Conservation (phyloP, 2,329 filamentous ascomycete species). For the Paecilomyces sp. region DNA sequence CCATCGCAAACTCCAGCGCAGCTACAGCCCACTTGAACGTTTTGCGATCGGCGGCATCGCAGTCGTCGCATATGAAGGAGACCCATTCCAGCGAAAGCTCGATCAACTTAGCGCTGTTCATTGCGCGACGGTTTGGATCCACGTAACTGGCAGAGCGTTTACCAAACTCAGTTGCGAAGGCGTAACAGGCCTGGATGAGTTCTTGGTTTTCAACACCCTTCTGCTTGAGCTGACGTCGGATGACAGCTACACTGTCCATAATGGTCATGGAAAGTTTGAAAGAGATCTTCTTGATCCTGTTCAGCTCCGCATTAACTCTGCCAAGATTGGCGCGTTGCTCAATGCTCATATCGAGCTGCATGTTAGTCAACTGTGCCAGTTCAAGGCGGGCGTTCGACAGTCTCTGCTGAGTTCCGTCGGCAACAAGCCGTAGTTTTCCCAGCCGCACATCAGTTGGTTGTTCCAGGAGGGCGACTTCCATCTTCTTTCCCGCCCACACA, state of each 20-base stretch:
- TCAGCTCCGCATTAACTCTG: slow-evolving; percentile 82
- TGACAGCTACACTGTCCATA: slow-evolving; percentile 96
- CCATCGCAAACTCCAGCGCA: slow-evolving; percentile 93
- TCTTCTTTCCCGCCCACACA: slow-evolving; percentile 72
- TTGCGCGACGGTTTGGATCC: slow-evolving; percentile 88
- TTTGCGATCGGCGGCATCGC: slow-evolving; percentile 84
- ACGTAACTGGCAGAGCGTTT: slow-evolving; percentile 91
- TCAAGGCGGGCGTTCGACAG: slow-evolving; percentile 70
- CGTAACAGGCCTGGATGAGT: slow-evolving; percentile 94
- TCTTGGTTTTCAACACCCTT: slow-evolving; percentile 82
- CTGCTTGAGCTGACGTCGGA: slow-evolving; percentile 66
- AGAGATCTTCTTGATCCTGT: slow-evolving; percentile 89
- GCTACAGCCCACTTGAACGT: slow-evolving; percentile 97
- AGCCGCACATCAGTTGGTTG: slow-evolving; percentile 78
- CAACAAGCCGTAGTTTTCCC: slow-evolving; percentile 79
- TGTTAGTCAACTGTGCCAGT: slow-evolving; percentile 71
- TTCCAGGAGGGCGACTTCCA: slow-evolving; percentile 65
- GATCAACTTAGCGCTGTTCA: slow-evolving; percentile 95
- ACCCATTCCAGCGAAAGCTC: slow-evolving; percentile 95
- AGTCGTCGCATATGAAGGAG: slow-evolving; percentile 96
- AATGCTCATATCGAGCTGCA: slow-evolving; percentile 80
- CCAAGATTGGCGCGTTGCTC: slow-evolving; percentile 90
- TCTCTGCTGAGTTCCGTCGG: slow-evolving; percentile 74
- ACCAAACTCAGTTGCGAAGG: slow-evolving; percentile 97
- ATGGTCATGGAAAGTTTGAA: slow-evolving; percentile 97